Conservation (phyloP, 2,329 filamentous ascomycete genomes). For the Mycogone perniciosa region DNA sequence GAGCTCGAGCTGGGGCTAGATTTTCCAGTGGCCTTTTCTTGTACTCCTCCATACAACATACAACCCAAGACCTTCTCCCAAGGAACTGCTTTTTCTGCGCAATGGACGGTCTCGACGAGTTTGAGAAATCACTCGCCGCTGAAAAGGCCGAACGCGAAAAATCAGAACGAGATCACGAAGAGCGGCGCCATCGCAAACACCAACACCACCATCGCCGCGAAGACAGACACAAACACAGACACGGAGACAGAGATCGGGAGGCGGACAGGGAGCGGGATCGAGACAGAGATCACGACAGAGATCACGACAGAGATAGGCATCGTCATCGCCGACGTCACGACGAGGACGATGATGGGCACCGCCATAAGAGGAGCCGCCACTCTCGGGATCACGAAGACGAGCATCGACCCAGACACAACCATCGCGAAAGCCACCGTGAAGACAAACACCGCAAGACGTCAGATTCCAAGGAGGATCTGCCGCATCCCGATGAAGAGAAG, state of each 20-base stretch:
- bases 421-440: constrained; percentile 18
- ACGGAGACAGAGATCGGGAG: constrained; percentile 15
- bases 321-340: constrained; percentile 29
- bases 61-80: background rate
- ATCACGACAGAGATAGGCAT: constrained; percentile 23
- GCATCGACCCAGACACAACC: constrained; percentile 27
- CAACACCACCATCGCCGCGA: constrained; percentile 42
- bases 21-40: no score
- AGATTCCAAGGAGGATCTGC: constrained; percentile 45
- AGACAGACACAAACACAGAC: constrained; percentile 32
- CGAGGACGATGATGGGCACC: constrained; percentile 43
- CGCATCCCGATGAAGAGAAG: constrained; percentile 46
- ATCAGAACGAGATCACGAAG: constrained; percentile 39
- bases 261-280: constrained; percentile 17
- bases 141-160: constrained; percentile 51
- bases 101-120: constrained; percentile 60
- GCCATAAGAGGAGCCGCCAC: constrained; percentile 55
- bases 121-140: constrained; percentile 68
- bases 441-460: constrained; percentile 34
- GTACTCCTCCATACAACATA: no score
- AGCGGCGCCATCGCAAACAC: constrained; percentile 38
- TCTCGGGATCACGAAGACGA: constrained; percentile 42
- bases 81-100: background rate
- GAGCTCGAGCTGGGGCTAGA: no score
- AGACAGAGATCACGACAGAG: constrained; percentile 24